A percentile compares a stretch with the other conserved stretches of the same genome.
Conservation (phyloP, 352 stramenopile species). For the Plasmopara halstedii region DNA sequence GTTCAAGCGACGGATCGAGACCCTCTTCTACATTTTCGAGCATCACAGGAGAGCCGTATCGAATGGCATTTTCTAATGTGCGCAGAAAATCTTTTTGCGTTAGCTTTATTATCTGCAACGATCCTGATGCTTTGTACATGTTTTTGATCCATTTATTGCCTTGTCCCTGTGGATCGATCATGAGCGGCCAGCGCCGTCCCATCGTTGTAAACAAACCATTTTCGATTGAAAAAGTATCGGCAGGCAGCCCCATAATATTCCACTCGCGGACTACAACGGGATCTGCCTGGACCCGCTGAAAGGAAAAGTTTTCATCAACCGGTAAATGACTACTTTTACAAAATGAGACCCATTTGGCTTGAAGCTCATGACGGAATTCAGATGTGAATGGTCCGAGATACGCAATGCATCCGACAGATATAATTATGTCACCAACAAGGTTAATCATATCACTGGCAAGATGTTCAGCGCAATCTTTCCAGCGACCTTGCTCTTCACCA, state of each 20-base stretch:
- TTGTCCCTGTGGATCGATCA: slow-evolving; percentile 93
- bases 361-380: slow-evolving; percentile 77
- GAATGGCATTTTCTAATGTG: slow-evolving; percentile 89
- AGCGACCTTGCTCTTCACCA: slow-evolving; percentile 86
- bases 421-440: slow-evolving; percentile 90
- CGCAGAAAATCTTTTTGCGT: slow-evolving; percentile 88
- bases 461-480: slow-evolving; percentile 75
- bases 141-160: slow-evolving; percentile 93
- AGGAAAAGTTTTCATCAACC: slow-evolving; percentile 79
- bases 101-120: slow-evolving; percentile 91
- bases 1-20: slow-evolving; percentile 89
- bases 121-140: slow-evolving; percentile 74
- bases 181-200: slow-evolving; percentile 86
- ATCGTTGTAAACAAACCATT: slow-evolving; percentile 91
- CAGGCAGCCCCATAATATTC: slow-evolving; percentile 89
- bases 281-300: slow-evolving; percentile 76
- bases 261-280: slow-evolving; percentile 87
- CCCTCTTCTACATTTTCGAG: slow-evolving; percentile 93
- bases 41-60: slow-evolving; percentile 86
- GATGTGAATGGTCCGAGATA: slow-evolving; percentile 90
- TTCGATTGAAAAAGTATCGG: slow-evolving; percentile 90
- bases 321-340: slow-evolving; percentile 78
- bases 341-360: slow-evolving; percentile 75
- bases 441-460: slow-evolving; percentile 83
- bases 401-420: slow-evolving; percentile 88